These are phyloP conservation scores for Lycium barbarum DNA, from an alignment of 257 asterid species.

Conservation along the genomic window DNA sequence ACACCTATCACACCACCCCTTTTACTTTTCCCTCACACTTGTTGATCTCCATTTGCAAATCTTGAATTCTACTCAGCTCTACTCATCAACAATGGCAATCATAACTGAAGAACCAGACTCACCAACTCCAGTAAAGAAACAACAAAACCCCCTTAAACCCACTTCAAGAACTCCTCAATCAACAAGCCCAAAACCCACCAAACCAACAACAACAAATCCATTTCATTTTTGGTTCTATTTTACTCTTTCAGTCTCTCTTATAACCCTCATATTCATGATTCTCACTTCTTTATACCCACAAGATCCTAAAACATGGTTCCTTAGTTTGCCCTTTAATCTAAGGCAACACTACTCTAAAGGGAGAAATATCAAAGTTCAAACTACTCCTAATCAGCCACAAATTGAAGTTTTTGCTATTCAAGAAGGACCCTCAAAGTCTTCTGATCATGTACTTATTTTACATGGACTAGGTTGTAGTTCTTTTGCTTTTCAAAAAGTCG, in stretches of 20 bases:
- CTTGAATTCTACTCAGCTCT: not conserved
- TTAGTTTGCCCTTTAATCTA: constrained; percentile 65
- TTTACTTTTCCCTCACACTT: not conserved
- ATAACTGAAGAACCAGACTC: constrained; percentile 67
- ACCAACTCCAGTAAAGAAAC: constrained; percentile 47
- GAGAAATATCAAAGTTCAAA: constrained; percentile 76
- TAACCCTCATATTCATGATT: constrained; percentile 53
- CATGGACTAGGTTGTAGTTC: constrained; percentile 90
- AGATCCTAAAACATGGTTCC: constrained; percentile 85
- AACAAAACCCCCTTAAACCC: constrained; percentile 45
- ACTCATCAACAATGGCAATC: constrained; percentile 58
- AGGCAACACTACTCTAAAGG: constrained; percentile 78
- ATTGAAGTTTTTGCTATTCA: constrained; percentile 77
- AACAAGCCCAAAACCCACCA: constrained; percentile 38
- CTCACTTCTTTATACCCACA: constrained; percentile 63
- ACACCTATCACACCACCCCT: not conserved
- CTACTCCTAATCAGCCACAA: constrained; percentile 66
- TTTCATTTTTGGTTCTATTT: constrained; percentile 86
- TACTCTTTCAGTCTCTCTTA: constrained; percentile 60
- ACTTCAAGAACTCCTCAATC: constrained; percentile 42
- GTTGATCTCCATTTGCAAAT: constrained; percentile 18
- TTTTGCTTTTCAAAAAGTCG: constrained; percentile 60
- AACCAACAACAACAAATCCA: constrained; percentile 51
- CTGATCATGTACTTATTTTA: constrained; percentile 62
- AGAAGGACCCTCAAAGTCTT: constrained; percentile 60